Base-by-base conservation (phyloP, 2,329 filamentous ascomycete genomes). In the Emmonsiellopsis sp. region DNA sequence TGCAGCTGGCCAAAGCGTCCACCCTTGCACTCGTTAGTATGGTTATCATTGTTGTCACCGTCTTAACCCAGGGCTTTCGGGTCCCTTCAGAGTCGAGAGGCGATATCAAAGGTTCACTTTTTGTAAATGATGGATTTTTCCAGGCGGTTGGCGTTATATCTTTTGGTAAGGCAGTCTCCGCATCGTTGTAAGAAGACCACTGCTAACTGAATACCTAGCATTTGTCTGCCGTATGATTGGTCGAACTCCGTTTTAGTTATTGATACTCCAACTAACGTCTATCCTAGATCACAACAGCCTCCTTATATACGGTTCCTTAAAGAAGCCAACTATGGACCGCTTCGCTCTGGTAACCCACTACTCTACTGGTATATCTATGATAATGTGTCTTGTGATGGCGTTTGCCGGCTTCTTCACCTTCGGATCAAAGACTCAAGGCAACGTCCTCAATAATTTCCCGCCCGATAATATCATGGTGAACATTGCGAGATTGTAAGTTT, bases 141-240 rank as follows among this genome's bases (percentile, higher is more conserved):
- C 91, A 97, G 70, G 92, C 93, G 20, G 90, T 98, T 63, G 93
- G 93, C 34, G 92, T 98, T 15, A 98, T 98, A 62, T 97, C 93
- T 4, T 98, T 98, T 69, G 91, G 88, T 93, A 77, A 46, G 80
- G 56, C 20, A 26, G 8, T 16, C 41, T 9, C 9, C 7, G 37
- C 13, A 11, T 63, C 41, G 38, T 37, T 35, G 11, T 13, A 30
- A 26, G 20, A n/a, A n/a, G 20, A 15, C 31, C 7, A 40, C 45
- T 55, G 57, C 72, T 77, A 67, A 75, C 58, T 44, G 3, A 31
- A 34, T 51, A 41, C 48, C 26, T 57, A 80, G 81, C 83, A 34
- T 86, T 86, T 62, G 83, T 86, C 55, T 86, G 83, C 67, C 83
- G 77, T 79, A 77, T 57, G 75, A 68, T 43, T 45, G 38, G 38